Conservation (phyloP, 768 basidiomycete genomes). For the Pisolithus marmoratus region DNA sequence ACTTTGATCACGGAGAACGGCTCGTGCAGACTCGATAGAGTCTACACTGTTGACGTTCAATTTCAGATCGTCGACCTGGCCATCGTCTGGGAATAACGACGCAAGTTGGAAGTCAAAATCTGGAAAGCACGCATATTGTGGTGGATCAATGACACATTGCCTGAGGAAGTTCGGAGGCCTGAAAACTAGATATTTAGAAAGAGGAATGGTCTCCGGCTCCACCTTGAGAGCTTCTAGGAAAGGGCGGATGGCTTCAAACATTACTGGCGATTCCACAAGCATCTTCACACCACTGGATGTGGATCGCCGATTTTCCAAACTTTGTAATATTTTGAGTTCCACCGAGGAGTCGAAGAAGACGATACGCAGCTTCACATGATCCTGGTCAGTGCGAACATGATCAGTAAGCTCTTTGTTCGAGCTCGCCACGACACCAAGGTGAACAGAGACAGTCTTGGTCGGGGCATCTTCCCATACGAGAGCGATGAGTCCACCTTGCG, state of each 20-base stretch:
- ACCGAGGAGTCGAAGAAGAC: constrained; percentile 60
- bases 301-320: constrained; percentile 25
- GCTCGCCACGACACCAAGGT: constrained; percentile 50
- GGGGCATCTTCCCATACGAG: constrained; percentile 41
- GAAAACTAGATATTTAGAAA: constrained; percentile 47
- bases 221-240: constrained; percentile 57
- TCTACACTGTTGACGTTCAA: constrained; percentile 36
- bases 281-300: constrained; percentile 25
- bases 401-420: constrained; percentile 40
- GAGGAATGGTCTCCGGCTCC: constrained; percentile 55
- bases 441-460: constrained; percentile 30
- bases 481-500: constrained; percentile 58
- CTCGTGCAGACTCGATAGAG: constrained; percentile 45
- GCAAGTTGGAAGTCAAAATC: constrained; percentile 52
- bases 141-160: constrained; percentile 38
- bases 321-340: constrained; percentile 41
- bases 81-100: constrained; percentile 42
- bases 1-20: constrained; percentile 41
- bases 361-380: constrained; percentile 42
- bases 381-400: constrained; percentile 29
- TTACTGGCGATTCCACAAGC: constrained; percentile 56
- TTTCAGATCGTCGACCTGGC: constrained; percentile 34
- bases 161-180: constrained; percentile 31
- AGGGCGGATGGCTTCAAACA: constrained; percentile 64
- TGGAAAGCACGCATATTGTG: constrained; percentile 49